phyloP scores from a whole-genome alignment of 2,329 filamentous ascomycete species.

The Penicillium concentricum region DNA sequence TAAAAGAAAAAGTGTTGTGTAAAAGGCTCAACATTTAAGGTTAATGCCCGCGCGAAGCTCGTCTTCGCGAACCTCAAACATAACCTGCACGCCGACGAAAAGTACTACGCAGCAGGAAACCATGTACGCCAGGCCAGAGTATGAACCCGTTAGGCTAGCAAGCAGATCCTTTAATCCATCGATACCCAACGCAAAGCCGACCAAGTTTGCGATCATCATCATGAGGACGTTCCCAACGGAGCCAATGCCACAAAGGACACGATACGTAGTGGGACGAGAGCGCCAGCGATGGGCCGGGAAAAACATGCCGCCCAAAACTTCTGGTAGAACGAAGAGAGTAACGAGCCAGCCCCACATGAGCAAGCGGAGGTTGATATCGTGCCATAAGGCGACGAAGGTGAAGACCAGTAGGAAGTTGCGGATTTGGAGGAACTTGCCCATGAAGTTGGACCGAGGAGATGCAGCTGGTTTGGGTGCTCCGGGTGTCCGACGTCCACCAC shows the following conservation, averaged over 20 bases:
- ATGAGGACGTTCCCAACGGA: slow-evolving; percentile 82
- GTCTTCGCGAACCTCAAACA: slow-evolving; percentile 90
- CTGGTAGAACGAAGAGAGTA: slow-evolving; percentile 88
- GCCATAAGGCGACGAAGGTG: slow-evolving; percentile 96
- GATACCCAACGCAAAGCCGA: slow-evolving; percentile 89
- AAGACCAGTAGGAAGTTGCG: slow-evolving; percentile 82
- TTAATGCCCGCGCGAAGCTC: slow-evolving; percentile 80
- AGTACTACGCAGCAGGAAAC: slow-evolving; percentile 67
- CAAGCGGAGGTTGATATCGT: slow-evolving; percentile 88
- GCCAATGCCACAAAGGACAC: slow-evolving; percentile 76
- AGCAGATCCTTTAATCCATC: slow-evolving; percentile 81
- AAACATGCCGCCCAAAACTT: slow-evolving; percentile 68
- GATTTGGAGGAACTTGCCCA: slow-evolving; percentile 58
- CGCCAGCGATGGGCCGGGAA: slow-evolving; percentile 77
- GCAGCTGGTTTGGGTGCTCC: slow-evolving; percentile 45
- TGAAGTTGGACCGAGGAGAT: slow-evolving; percentile 38
- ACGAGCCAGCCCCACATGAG: slow-evolving; percentile 97
- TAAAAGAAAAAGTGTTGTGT: background rate
- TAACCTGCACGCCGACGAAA: slow-evolving; percentile 85
- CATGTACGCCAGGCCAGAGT: slow-evolving; percentile 74
- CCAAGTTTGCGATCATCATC: slow-evolving; percentile 94
- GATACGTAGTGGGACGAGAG: slow-evolving; percentile 67
- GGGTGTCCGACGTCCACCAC: slow-evolving; percentile 27
- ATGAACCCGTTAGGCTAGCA: slow-evolving; percentile 71
- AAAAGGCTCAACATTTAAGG: slow-evolving; percentile 67